Conservation (phyloP, 495 filamentous ascomycete genomes). For the Podospora anserina region DNA sequence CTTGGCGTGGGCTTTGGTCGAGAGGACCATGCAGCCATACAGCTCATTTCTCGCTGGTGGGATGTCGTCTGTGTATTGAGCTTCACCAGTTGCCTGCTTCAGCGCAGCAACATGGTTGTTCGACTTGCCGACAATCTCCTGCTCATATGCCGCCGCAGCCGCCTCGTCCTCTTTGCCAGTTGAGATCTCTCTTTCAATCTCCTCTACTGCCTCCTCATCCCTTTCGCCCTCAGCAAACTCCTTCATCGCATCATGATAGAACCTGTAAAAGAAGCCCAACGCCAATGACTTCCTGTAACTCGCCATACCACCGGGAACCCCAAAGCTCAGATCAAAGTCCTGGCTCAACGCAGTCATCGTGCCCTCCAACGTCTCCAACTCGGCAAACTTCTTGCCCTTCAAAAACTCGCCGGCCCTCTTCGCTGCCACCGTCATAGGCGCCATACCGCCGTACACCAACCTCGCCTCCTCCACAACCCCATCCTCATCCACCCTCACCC, state of each 20-base stretch:
- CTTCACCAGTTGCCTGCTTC: slow-evolving; percentile 91
- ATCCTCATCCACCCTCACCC: slow-evolving; percentile 61
- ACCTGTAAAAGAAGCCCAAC: slow-evolving; percentile 83
- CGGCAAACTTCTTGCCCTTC: slow-evolving; percentile 72
- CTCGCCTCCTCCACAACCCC: slow-evolving; percentile 67
- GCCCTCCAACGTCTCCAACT: slow-evolving; percentile 78
- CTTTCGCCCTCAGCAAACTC: slow-evolving; percentile 46
- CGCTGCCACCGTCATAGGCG: slow-evolving; percentile 77
- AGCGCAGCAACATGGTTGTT: slow-evolving; percentile 84
- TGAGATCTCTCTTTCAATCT: slow-evolving; percentile 66
- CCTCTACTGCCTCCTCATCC: slow-evolving; percentile 59
- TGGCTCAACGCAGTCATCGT: slow-evolving; percentile 80
- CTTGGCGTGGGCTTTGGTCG: slow-evolving; percentile 85
- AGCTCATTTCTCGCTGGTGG: slow-evolving; percentile 83
- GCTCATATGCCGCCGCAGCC: slow-evolving; percentile 59
- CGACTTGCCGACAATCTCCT: slow-evolving; percentile 76
- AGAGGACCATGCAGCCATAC: slow-evolving; percentile 82
- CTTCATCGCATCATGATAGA: slow-evolving; percentile 65
- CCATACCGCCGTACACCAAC: slow-evolving; percentile 89
- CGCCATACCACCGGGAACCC: slow-evolving; percentile 93
- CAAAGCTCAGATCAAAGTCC: slow-evolving; percentile 81
- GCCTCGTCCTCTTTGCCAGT: slow-evolving; percentile 59
- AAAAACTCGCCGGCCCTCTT: slow-evolving; percentile 70
- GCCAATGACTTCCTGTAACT: slow-evolving; percentile 90
- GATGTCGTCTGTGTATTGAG: slow-evolving; percentile 95